Evolutionary conservation across 1,139 yeast genomes (phyloP).

Genomic region (Eremothecium coryli): DNA sequence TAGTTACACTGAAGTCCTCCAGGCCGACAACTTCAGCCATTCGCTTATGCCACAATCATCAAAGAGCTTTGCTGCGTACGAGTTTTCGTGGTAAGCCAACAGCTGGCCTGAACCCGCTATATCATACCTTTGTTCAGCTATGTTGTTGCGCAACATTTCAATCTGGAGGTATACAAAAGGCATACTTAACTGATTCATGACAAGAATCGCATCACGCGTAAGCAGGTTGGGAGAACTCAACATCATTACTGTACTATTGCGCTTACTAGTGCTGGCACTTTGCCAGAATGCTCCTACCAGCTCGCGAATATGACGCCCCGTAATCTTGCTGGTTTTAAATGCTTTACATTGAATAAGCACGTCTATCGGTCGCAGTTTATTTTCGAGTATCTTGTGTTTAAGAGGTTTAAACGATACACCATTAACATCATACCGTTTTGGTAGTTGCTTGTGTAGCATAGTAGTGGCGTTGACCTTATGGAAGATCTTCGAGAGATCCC

Average conservation of each 20-base stretch:
- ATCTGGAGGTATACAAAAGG: slow-evolving; percentile 49
- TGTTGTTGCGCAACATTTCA: slow-evolving; percentile 17
- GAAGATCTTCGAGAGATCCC: slow-evolving; percentile 38
- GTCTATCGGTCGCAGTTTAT: slow-evolving; percentile 18
- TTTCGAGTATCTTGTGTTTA: slow-evolving; percentile 11
- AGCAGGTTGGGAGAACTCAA: slow-evolving; percentile 53
- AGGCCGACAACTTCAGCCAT: slow-evolving; percentile 19
- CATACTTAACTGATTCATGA: slow-evolving; percentile 43
- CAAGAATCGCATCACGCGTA: slow-evolving; percentile 49
- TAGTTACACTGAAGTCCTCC: not conserved
- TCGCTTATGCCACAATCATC: slow-evolving; percentile 22
- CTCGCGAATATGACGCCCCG: slow-evolving; percentile 48
- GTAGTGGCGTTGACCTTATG: slow-evolving; percentile 24
- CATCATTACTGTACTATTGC: slow-evolving; percentile 33
- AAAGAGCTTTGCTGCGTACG: slow-evolving; percentile 22
- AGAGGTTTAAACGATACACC: slow-evolving; percentile 28
- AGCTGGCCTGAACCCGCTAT: slow-evolving; percentile 35
- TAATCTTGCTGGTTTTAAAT: slow-evolving; percentile 37
- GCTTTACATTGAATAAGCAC: slow-evolving; percentile 52
- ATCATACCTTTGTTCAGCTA: slow-evolving; percentile 31
- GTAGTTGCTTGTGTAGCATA: slow-evolving; percentile 25
- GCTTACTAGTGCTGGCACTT: slow-evolving; percentile 32
- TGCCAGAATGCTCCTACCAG: slow-evolving; percentile 46
- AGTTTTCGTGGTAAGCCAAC: slow-evolving; percentile 26
- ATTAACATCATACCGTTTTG: slow-evolving; percentile 29